Percentiles rank a stretch among this genome's conserved stretches.
Evolutionary conservation across 257 asterid genomes (phyloP).

Genomic region (Plantago ovata): DNA sequence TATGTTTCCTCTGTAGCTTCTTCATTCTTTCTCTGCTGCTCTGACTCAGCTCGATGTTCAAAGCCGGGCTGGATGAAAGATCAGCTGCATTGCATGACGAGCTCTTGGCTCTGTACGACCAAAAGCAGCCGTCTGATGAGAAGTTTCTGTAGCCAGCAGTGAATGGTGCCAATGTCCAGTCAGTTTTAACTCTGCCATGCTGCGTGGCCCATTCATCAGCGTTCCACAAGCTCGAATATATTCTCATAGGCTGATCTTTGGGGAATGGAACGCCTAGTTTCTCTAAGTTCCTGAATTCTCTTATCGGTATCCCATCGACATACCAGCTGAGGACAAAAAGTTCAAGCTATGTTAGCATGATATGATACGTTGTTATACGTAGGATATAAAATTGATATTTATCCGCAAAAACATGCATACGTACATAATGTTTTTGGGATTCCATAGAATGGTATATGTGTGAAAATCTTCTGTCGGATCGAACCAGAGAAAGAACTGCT

Average conservation of each 20-base stretch:
- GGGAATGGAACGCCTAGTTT: conserved; percentile 49
- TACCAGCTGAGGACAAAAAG: conserved; percentile 38
- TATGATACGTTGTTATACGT: not conserved
- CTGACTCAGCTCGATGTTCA: conserved; percentile 41
- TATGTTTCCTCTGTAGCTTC: conserved; percentile 42
- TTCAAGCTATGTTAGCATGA: not conserved
- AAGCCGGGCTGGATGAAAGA: conserved; percentile 22
- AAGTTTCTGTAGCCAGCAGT: conserved; percentile 58
- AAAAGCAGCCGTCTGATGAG: conserved; percentile 48
- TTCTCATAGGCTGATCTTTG: conserved; percentile 65
- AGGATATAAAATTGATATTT: not conserved
- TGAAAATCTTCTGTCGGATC: conserved; percentile 85
- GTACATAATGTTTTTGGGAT: conserved; percentile 63
- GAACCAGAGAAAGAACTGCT: conserved; percentile 85
- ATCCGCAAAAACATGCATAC: conserved; percentile 46
- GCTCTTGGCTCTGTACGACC: conserved; percentile 39
- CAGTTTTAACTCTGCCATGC: conserved; percentile 60
- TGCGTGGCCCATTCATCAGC: conserved; percentile 89
- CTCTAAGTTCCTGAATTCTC: conserved; percentile 67
- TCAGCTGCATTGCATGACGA: conserved; percentile 37
- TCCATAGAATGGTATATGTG: conserved; percentile 81
- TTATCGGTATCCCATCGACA: conserved; percentile 54
- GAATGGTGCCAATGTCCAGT: conserved; percentile 77
- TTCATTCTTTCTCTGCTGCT: conserved; percentile 43
- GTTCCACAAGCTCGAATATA: conserved; percentile 73